These are phyloP conservation scores for Nakazawaea ambrosiae DNA, from an alignment of 805 yeast genomes.

Conservation along the genomic window DNA sequence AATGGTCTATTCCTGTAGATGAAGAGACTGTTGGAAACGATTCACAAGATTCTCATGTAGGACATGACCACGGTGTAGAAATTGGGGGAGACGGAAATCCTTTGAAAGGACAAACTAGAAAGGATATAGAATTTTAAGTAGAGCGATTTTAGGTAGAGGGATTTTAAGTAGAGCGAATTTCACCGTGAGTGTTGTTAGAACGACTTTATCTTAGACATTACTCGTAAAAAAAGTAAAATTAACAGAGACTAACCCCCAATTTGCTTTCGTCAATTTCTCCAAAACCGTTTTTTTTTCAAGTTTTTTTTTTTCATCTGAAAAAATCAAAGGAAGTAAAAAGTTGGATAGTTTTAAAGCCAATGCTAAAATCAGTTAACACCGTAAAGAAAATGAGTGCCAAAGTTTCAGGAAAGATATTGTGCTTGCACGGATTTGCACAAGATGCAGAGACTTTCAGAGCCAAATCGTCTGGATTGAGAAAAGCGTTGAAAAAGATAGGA, in stretches of 20 bases:
- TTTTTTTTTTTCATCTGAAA: neutral
- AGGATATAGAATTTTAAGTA: constrained; percentile 9
- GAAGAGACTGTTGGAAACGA: constrained; percentile 46
- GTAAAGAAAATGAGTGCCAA: too few species aligned
- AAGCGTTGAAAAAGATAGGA: constrained; percentile 55
- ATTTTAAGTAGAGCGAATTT: too few species aligned
- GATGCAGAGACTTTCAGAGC: constrained; percentile 77
- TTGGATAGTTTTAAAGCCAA: neutral
- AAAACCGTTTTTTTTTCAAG: too few species aligned
- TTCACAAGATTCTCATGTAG: constrained; percentile 1
- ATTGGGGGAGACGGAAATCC: constrained; percentile 6
- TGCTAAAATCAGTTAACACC: too few species aligned
- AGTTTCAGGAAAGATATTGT: constrained; percentile 52
- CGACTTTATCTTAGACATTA: too few species aligned
- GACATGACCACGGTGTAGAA: constrained; percentile 3
- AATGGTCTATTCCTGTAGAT: constrained; percentile 97
- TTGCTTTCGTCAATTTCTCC: too few species aligned
- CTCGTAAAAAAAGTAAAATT: too few species aligned
- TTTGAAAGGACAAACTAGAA: constrained; percentile 6
- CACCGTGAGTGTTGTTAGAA: too few species aligned
- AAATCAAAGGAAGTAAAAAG: too few species aligned
- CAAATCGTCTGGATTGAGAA: constrained; percentile 85
- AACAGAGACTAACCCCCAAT: too few species aligned
- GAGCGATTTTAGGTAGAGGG: too few species aligned
- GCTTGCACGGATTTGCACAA: constrained; percentile 89